Evolutionary conservation across 441 rosid species (phyloP), one percentile per base, ranked within the genome.

Genomic region (Adansonia madagascariensis): DNA sequence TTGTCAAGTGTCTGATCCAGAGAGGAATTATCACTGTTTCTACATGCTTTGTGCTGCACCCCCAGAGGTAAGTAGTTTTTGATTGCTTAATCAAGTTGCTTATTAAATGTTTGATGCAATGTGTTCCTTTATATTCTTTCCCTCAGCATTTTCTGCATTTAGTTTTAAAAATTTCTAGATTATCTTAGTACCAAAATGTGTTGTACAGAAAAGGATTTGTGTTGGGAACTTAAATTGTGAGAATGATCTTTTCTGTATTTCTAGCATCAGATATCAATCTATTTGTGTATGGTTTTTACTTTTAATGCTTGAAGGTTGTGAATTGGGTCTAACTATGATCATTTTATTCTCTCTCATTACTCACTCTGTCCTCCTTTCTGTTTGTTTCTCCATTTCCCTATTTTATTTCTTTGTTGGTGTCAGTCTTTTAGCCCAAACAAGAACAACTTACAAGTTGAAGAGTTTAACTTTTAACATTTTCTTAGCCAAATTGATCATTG

Each of bases 31-130:
- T 83, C 99, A 95, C 82, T 94, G 98, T 85, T 95, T 95, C 91
- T 95, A 95, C 89, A 92, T 94, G 98, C 95, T 95, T 66, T 95
- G 99, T 82, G 89, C 98, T 80, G 98, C 98, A 63, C 98, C 99
- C 35, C 77, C 82, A 24, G 97, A 95, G 92, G 99, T 95, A 86
- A 84, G 82, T 79, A 43, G 68, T 81, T 67, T 73, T 43, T 20
- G 15, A 31, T 63, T 69, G 47, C 24, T 62, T 69, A 14, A 69
- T 49, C 43, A 69, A 49, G 73, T 15, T 31, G 60, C 14, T 35
- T 17, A 68, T 68, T 8, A 49, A 71, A n/a, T 52, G n/a, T 31
- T 53, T 71, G 74, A n/a, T 71, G 35, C 47, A 71, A 50, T 1
- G 8, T 35, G 10, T 71, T 55, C 22, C 35, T 71, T 0, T 52